Percentiles rank a stretch among this genome's conserved stretches.
Conservation (phyloP, 2,329 filamentous ascomycete genomes). For the Colletotrichum sp. region DNA sequence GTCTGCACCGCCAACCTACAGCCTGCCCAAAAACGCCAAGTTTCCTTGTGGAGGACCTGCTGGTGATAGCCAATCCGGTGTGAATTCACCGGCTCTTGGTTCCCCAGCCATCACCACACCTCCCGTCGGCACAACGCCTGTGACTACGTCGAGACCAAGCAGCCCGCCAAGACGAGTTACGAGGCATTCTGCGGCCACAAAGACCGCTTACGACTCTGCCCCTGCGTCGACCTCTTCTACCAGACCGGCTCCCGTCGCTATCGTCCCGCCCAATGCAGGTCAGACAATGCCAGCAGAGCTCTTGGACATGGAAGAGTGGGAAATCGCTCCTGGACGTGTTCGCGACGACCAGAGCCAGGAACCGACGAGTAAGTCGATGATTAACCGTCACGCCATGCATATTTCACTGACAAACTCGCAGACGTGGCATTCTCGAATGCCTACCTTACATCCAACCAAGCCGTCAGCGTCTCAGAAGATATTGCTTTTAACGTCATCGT, state of each 20-base stretch:
- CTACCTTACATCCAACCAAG: slow-evolving; percentile 41
- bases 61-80: neutral
- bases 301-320: slow-evolving; percentile 48
- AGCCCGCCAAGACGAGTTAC: neutral
- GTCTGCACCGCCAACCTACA: neutral
- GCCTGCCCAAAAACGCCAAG: neutral
- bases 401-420: slow-evolving; percentile 18
- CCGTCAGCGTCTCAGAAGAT: slow-evolving; percentile 40
- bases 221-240: neutral
- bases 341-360: slow-evolving; percentile 26
- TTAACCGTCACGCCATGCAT: no score
- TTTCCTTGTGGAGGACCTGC: neutral
- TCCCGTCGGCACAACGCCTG: neutral
- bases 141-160: neutral
- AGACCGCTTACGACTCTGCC: neutral
- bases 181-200: neutral
- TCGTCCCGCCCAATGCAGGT: neutral
- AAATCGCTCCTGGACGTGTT: slow-evolving; percentile 48
- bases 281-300: neutral
- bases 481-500: slow-evolving; percentile 45
- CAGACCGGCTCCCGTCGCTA: neutral
- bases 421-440: slow-evolving; percentile 50
- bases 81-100: neutral
- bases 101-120: neutral
- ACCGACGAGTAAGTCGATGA: slow-evolving; percentile 38